phyloP scores from a whole-genome alignment of 225 moss, liverwort and hornwort genomes.

The Antitrichia curtipendula region DNA sequence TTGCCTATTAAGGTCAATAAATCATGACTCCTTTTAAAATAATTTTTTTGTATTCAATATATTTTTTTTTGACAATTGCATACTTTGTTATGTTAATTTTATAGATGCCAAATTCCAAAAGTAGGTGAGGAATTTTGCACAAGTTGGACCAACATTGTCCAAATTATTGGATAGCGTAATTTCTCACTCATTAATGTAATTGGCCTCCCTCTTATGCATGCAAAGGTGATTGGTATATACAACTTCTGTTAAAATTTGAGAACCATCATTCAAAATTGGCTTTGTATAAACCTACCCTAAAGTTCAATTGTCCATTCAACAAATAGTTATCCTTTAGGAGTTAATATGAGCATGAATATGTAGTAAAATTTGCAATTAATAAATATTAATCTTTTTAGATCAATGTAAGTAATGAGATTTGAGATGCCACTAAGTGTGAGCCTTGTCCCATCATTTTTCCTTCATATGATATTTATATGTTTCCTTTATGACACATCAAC shows the following conservation, averaged over 20 bases:
- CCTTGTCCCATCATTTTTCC: not conserved
- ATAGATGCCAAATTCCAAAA: not conserved
- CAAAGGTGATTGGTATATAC: not conserved
- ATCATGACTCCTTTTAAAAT: not conserved
- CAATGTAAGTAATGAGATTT: too few relatives aligned
- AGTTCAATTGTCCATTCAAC: not conserved
- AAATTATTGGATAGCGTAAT: not conserved
- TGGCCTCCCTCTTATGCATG: rapidly evolving
- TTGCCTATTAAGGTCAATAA: rapidly evolving
- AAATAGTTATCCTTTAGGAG: not conserved
- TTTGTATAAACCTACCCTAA: not conserved
- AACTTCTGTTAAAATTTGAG: not conserved
- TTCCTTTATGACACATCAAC: rapidly evolving
- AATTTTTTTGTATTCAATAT: not conserved
- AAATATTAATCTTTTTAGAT: not conserved
- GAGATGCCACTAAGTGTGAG: not conserved
- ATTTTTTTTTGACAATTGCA: too few relatives aligned
- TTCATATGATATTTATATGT: not conserved
- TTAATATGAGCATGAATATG: not conserved
- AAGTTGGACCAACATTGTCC: not conserved
- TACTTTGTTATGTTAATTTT: too few relatives aligned
- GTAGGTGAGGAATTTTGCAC: not conserved
- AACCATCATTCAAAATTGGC: not conserved
- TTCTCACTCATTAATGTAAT: not conserved
- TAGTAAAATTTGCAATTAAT: not conserved